Base-by-base conservation (phyloP, 2,329 filamentous ascomycete species). In the Epichloe amarillans region DNA sequence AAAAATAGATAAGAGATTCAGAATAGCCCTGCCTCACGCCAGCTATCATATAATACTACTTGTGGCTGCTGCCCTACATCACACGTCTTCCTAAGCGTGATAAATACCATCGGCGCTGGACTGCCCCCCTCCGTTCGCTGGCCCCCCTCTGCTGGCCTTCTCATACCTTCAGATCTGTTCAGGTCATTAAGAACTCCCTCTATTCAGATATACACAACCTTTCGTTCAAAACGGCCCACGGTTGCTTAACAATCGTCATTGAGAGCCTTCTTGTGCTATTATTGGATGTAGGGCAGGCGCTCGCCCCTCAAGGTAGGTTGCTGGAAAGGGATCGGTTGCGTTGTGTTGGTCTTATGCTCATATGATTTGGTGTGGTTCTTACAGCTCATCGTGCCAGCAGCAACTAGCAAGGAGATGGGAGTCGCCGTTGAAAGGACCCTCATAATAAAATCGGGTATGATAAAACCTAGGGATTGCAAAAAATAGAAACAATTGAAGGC, bases 1-100 rank as follows among this genome's bases (percentile, higher is more conserved):
- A 64, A 60, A 61, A 62, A 58, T 61, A 64, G 56, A 65, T 61
- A 63, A 57, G 58, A 65, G 58, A 64, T 64, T 62, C 58, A 58
- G 58, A 58, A 55, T 58, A 56, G 54, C 45, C 48, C 46, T 47
- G 37, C n/a, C 40, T 43, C 47, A 46, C 35, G 46, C 41, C 48
- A 40, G 38, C 46, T 47, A 51, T 54, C 19, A 44, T 37, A 46
- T 46, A 52, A 40, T 30, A 36, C 35, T 40, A 45, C 45, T 45
- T 48, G 21, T 15, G 41, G 21, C 49, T 37, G n/a, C n/a, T 11
- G 14, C 30, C 36, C n/a, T 41, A 30, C 40, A 35, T 41, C 39
- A 47, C 33, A 42, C 47, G 17, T 7, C 11, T 26, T 39, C 7
- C 19, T 44, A 26, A 17, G 23, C 4, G 45, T 15, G 38, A 12